Conservation (phyloP, 768 basidiomycete species). For the Rossbeevera mucosa region DNA sequence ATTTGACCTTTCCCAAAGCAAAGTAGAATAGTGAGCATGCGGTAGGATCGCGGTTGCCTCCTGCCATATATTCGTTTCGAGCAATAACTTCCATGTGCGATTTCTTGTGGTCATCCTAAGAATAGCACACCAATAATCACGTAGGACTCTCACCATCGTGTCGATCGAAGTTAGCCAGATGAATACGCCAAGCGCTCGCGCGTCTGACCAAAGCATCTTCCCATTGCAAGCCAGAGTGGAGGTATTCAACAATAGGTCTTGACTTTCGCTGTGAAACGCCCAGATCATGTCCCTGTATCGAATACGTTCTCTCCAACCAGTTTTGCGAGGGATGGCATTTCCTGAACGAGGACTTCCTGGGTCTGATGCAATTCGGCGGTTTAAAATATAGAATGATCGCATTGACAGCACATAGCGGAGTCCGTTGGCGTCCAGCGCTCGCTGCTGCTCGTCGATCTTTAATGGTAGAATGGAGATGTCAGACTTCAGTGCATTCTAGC, state of each 20-base stretch:
- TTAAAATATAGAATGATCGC: conserved; percentile 85
- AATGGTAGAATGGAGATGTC: conserved; percentile 1
- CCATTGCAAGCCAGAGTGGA: conserved; percentile 70
- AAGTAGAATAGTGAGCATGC: conserved; percentile 91
- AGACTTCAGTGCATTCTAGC: background rate
- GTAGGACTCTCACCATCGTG: conserved; percentile 53
- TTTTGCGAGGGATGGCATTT: conserved; percentile 38
- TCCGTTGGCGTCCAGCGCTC: conserved; percentile 90
- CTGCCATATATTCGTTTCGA: conserved; percentile 87
- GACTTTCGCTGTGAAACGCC: conserved; percentile 95
- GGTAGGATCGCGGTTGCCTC: conserved; percentile 84
- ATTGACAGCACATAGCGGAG: conserved; percentile 90
- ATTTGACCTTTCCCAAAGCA: conserved; percentile 84
- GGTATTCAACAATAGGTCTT: conserved; percentile 73
- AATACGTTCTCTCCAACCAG: conserved; percentile 68
- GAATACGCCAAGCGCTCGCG: conserved; percentile 78
- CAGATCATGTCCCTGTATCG: conserved; percentile 94
- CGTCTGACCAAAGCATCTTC: conserved; percentile 89
- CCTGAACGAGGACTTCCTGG: conserved; percentile 44
- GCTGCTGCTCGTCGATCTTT: conserved; percentile 84
- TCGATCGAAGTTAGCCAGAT: conserved; percentile 84
- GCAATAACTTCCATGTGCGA: conserved; percentile 83
- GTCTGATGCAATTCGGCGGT: conserved; percentile 52
- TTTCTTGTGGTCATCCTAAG: conserved; percentile 44
- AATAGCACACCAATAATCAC: background rate